Percentiles rank a stretch among this genome's conserved stretches.
Evolutionary conservation across 257 asterid species (phyloP).

Genomic region (Verbena officinalis): DNA sequence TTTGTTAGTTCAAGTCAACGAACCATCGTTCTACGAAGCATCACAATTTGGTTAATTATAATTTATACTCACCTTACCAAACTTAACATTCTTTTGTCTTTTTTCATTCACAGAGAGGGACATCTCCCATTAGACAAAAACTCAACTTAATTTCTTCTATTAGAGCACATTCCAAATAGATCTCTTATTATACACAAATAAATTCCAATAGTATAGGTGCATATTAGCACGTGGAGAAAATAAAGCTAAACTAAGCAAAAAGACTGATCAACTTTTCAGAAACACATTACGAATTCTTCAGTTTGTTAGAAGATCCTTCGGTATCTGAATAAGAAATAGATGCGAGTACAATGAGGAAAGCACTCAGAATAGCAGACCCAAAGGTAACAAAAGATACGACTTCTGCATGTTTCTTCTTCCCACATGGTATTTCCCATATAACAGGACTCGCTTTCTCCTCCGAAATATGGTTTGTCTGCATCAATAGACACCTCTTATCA

Average conservation of each 20-base stretch:
- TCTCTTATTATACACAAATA: too few relatives aligned
- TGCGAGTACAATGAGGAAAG: conserved; percentile 53
- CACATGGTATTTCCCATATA: conserved; percentile 85
- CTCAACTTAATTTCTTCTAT: too few relatives aligned
- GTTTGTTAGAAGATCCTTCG: conserved; percentile 8
- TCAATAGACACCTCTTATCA: conserved; percentile 38
- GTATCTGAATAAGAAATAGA: conserved; percentile 45
- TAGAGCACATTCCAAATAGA: too few relatives aligned
- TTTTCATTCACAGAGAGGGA: too few relatives aligned
- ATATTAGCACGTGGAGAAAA: too few relatives aligned
- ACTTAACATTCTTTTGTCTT: too few relatives aligned
- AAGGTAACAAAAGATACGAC: conserved; percentile 67
- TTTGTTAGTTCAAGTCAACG: too few relatives aligned
- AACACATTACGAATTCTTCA: conserved; percentile 32
- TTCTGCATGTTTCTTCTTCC: conserved; percentile 57
- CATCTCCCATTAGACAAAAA: too few relatives aligned
- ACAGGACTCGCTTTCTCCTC: conserved; percentile 24
- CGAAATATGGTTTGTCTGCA: conserved; percentile 28
- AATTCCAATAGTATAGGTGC: too few relatives aligned
- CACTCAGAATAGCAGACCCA: conserved; percentile 52
- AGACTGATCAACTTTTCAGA: background rate
- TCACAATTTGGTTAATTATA: too few relatives aligned
- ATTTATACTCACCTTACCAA: too few relatives aligned
- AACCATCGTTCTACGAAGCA: too few relatives aligned
- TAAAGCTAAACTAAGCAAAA: background rate